Evolutionary conservation across 2,329 filamentous ascomycete species (phyloP).

Genomic region (Fusarium subtropicale): DNA sequence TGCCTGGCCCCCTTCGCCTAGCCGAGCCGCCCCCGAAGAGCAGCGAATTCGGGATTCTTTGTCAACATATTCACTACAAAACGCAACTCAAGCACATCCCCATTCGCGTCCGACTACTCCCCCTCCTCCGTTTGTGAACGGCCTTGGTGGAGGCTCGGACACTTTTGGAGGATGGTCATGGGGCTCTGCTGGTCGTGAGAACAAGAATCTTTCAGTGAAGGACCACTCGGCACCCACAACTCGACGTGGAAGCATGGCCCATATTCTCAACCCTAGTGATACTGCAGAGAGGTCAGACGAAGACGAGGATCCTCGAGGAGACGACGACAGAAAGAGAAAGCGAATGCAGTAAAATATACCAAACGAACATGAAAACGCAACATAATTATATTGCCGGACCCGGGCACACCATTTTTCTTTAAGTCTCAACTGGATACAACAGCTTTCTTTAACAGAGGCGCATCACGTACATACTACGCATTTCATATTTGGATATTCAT

Average conservation of each 20-base stretch:
- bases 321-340: constrained; percentile 72
- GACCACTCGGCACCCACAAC: constrained; percentile 69
- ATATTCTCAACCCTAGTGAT: constrained; percentile 71
- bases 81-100: constrained; percentile 56
- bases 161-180: constrained; percentile 68
- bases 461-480: constrained; percentile 27
- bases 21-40: constrained; percentile 61
- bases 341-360: constrained; percentile 67
- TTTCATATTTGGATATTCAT: constrained; percentile 16
- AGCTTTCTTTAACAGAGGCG: constrained; percentile 6
- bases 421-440: neutral
- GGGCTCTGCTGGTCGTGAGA: constrained; percentile 63
- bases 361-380: neutral
- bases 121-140: constrained; percentile 62
- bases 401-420: neutral
- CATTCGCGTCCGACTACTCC: constrained; percentile 68
- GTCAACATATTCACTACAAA: constrained; percentile 65
- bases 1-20: constrained; percentile 68
- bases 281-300: constrained; percentile 67
- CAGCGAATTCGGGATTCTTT: constrained; percentile 68
- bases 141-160: constrained; percentile 53
- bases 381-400: neutral
- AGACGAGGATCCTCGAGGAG: constrained; percentile 65
- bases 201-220: constrained; percentile 62
- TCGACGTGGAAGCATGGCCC: constrained; percentile 70